These are phyloP conservation scores for Albugo candida DNA, from an alignment of 352 stramenopile genomes.

Conservation along the genomic window DNA sequence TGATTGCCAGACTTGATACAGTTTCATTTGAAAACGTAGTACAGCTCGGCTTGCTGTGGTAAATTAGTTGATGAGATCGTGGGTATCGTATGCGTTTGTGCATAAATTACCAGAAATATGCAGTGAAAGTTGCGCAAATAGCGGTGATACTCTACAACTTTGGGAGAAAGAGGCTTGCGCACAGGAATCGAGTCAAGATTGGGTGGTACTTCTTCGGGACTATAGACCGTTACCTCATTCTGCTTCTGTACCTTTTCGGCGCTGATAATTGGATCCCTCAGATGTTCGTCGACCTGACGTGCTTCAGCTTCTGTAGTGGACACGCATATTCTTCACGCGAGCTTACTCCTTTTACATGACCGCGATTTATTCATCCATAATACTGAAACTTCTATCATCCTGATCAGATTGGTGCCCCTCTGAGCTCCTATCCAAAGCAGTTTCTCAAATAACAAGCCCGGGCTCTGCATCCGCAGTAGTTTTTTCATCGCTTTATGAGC, in stretches of 20 bases:
- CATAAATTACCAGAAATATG: conserved; percentile 49
- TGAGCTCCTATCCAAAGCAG: no score
- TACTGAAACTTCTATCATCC: no score
- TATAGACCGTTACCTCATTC: background rate
- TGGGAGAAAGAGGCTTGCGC: no score
- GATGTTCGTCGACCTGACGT: no score
- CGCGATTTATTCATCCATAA: no score
- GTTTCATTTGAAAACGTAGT: no score
- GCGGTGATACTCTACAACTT: conserved; percentile 26
- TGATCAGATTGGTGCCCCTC: no score
- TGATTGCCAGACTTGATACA: conserved; percentile 62
- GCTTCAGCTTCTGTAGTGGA: conserved; percentile 1
- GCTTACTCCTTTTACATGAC: no score
- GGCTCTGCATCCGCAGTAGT: no score
- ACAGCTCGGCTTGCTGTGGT: no score
- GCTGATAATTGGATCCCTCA: background rate
- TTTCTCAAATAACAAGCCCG: conserved; percentile 12
- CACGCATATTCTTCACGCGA: no score
- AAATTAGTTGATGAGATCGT: no score
- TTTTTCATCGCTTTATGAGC: conserved; percentile 37
- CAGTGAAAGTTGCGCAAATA: conserved; percentile 59
- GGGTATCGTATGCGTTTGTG: conserved; percentile 30
- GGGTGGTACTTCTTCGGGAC: conserved; percentile 10
- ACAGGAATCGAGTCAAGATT: background rate
- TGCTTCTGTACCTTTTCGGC: conserved; percentile 1